A percentile compares a stretch with the other conserved stretches of the same genome.
Conservation (phyloP, 345 rosid species). For the Populus ilicifolia region DNA sequence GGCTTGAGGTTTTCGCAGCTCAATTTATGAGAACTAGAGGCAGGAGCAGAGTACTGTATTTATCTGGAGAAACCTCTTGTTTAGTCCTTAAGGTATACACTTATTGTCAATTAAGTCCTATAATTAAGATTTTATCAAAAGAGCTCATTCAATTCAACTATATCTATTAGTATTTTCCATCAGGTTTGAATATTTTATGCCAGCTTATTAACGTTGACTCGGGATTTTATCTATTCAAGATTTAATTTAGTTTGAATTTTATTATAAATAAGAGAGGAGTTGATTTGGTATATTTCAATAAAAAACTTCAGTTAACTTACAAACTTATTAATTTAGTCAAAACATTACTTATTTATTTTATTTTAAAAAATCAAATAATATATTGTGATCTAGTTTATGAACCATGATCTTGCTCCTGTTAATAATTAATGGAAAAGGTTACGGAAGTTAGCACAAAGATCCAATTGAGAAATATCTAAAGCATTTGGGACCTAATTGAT, state of each 20-base stretch:
- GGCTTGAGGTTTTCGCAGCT: background rate
- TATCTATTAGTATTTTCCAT: no score
- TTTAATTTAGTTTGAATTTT: no score
- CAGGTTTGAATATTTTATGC: background rate
- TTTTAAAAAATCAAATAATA: no score
- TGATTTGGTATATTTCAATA: accelerated
- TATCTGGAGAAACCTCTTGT: background rate
- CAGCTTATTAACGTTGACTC: no score
- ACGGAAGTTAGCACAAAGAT: background rate
- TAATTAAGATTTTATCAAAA: background rate
- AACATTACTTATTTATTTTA: no score
- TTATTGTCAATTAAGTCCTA: background rate
- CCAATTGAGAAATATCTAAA: background rate
- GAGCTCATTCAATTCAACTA: background rate
- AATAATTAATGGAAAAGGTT: background rate
- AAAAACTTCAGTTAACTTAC: no score
- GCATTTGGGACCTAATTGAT: background rate
- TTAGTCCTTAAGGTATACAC: background rate
- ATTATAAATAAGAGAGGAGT: no score
- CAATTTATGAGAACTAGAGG: background rate
- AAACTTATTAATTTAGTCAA: no score
- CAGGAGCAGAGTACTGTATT: background rate
- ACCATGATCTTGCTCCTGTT: no score
- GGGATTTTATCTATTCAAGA: accelerated
- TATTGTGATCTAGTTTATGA: no score